Evolutionary conservation across 108 stramenopile genomes (phyloP).

Genomic region (Nannochloropsis oceanica): DNA sequence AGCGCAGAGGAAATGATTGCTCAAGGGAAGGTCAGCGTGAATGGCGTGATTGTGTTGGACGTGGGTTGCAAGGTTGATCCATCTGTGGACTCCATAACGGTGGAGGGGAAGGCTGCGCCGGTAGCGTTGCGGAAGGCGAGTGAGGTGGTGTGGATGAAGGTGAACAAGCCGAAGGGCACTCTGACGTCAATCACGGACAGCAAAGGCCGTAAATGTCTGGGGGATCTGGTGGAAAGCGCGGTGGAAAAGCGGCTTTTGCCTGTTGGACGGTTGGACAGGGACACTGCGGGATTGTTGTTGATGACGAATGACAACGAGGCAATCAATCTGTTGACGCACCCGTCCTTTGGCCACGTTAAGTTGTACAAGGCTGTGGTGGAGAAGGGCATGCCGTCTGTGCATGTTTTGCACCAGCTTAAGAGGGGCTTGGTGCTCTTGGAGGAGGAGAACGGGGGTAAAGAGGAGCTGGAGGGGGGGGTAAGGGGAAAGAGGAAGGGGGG

Average conservation of each 20-base stretch:
- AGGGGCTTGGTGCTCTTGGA: background rate
- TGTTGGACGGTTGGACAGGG: constrained; percentile 31
- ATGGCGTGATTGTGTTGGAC: background rate
- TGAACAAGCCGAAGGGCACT: constrained; percentile 5
- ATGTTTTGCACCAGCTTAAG: background rate
- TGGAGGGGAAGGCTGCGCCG: background rate
- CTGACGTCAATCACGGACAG: background rate
- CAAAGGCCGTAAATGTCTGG: background rate
- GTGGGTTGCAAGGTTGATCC: background rate
- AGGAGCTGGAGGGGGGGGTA: background rate
- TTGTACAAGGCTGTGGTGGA: background rate
- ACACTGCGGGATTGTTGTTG: constrained; percentile 27
- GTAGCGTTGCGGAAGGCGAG: background rate
- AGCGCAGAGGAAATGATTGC: constrained; percentile 26
- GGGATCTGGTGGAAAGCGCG: background rate
- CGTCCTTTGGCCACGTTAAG: constrained; percentile 34
- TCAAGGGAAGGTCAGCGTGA: constrained; percentile 29
- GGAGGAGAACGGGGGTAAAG: background rate
- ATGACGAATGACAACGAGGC: constrained; percentile 38
- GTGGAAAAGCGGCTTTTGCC: constrained; percentile 22
- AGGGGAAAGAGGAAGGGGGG: background rate
- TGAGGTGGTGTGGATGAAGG: background rate
- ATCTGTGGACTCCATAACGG: background rate
- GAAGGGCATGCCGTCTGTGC: background rate
- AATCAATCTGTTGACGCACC: constrained; percentile 32